Base-by-base conservation (phyloP, 2,329 filamentous ascomycete species). In the Macrophomina tecta region DNA sequence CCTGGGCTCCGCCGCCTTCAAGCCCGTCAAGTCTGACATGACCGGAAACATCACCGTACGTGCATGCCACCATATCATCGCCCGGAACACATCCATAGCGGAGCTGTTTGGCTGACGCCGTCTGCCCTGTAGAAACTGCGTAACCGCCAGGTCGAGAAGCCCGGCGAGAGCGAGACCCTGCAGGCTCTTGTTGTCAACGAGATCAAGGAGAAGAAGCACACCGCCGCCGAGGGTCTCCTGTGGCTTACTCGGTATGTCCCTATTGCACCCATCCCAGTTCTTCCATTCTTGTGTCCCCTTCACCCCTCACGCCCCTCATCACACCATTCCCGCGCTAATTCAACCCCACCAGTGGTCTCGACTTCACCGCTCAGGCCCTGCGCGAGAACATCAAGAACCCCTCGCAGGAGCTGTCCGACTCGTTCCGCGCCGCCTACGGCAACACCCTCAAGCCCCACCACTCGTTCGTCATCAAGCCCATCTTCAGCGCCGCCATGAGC, bases 401-500 rank as follows among this genome's bases (percentile, higher is more conserved):
- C 64, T 72, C 78, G 71, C 87, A 93, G 76, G 93, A 97, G 82
- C 91, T 99, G 69, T 85, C 91, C 68, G 85, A 87, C 72, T 97
- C 93, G 56, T 99, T 99, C 90, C 90, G 91, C 74, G 82, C 83
- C 66, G 92, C 94, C 72, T 99, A 99, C 82, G 87, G 86, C 77
- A 84, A 83, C 73, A 97, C 94, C 60, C 90, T 99, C 74, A 97
- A 97, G 84, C 91, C 91, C 32, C 89, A 97, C 84, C 95, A 99
- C 85, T 89, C 86, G 76, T 93, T 97, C 81, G 74, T 97, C 69
- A 83, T 97, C 74, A 97, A 97, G 86, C 93, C 93, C 69, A 86
- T 97, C 77, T 98, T 98, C 86, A 91, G 86, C 73, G 91, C 93
- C 69, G 94, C 94, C 78, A 97, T 99, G 93, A 87, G 88, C 73